phyloP scores from a whole-genome alignment of 2,329 filamentous ascomycete genomes.

The Cercospora canescens region DNA sequence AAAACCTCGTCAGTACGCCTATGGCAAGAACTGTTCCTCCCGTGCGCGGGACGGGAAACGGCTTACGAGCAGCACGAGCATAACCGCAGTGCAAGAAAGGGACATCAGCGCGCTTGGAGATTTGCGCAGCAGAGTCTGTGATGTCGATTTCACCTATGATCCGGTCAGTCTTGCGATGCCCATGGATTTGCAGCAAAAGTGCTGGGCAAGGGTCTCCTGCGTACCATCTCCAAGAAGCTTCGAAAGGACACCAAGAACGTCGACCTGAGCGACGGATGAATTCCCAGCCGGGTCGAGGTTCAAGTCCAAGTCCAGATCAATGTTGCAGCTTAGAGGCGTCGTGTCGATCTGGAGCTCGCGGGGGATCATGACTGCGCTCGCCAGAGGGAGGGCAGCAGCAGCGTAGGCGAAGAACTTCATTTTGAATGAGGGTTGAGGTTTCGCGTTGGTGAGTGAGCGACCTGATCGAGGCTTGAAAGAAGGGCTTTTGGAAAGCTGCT shows the following conservation, averaged over 20 bases:
- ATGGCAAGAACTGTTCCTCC: neutral
- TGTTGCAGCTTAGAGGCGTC: neutral
- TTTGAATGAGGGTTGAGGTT: neutral
- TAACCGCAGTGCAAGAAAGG: slow-evolving; percentile 6
- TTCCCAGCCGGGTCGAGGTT: neutral
- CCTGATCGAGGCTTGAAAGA: neutral
- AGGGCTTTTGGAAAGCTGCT: neutral
- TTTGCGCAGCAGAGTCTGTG: neutral
- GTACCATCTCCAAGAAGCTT: slow-evolving; percentile 1
- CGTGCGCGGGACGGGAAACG: neutral
- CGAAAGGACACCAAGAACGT: neutral
- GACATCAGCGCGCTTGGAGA: slow-evolving; percentile 2
- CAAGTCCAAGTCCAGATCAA: neutral
- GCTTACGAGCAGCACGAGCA: neutral
- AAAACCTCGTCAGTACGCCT: neutral
- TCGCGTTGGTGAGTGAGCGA: neutral
- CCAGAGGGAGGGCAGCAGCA: neutral
- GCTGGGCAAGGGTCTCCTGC: too few relatives aligned
- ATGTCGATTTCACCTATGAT: slow-evolving; percentile 6
- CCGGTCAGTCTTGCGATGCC: neutral
- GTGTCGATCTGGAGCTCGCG: neutral
- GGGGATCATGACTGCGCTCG: neutral
- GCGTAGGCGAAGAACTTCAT: slow-evolving; percentile 6
- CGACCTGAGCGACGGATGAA: neutral
- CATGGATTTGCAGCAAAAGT: too few relatives aligned